Base-by-base conservation (phyloP, 768 basidiomycete genomes). In the Leucocoprinus leucothites region DNA sequence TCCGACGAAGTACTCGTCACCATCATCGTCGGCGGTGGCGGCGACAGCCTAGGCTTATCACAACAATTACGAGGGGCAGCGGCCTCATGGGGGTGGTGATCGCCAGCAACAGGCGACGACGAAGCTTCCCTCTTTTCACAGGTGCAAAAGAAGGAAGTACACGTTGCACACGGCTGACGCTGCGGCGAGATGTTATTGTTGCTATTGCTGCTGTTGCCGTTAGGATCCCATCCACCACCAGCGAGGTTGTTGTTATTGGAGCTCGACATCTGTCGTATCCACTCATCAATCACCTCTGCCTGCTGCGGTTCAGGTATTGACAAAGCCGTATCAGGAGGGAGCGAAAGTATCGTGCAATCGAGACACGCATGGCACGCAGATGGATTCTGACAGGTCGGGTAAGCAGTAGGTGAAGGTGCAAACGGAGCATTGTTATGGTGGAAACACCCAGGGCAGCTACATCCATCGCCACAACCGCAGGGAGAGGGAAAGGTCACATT, bases 381-480 rank as follows among this genome's bases (percentile, higher is more conserved):
- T 40, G 75, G 68, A 67, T 75, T 65, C 57, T 67, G 48, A 64
- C 68, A 77, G 4, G 74, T 69, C 0, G 71, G 65, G 58, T 70
- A 71, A 0, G 71, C 70, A 13, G 71, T 64, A 1, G 78, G 68
- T 9, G 69, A 60, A 3, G 72, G 67, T 5, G 61, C 60, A 41
- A 65, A 54, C 19, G 67, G 64, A n/a, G 69, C 57, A 24, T 65
- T 73, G 35, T 67, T 79, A 59, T 87, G 85, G 40, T 84, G 74
- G 45, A 76, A 64, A 59, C 86, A 88, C 6, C 86, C 87, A 1
- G 85, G 80, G 59, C 87, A 89, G 18, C 73, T 67, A 64, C 87
- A 89, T 2, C 68, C 69, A 48, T 82, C 78, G 21, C 86, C 86
- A 61, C 87, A 89, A 22, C 76, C 74, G 63, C 87, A 89, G 1